phyloP scores from a whole-genome alignment of 2,329 filamentous ascomycete genomes.

The Aspergillus aculeatus region DNA sequence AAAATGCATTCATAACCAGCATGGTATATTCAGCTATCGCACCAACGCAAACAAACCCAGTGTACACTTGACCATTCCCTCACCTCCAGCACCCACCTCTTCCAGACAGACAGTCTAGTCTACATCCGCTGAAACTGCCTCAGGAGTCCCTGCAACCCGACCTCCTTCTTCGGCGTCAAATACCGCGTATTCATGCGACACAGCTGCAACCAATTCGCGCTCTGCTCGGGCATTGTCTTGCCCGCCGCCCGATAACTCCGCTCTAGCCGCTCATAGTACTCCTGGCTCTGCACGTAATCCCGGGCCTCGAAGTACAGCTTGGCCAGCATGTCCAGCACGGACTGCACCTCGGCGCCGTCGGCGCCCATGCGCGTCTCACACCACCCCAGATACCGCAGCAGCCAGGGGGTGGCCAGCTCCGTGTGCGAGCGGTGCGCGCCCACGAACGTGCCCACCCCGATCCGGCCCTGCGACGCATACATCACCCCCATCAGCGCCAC shows the following conservation, averaged over 20 bases:
- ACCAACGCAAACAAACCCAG: too few species aligned
- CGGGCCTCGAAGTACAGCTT: slow-evolving; percentile 23
- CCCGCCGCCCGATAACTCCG: slow-evolving; percentile 14
- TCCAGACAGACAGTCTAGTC: not conserved
- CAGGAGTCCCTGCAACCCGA: slow-evolving; percentile 22
- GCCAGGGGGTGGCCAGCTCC: slow-evolving; percentile 27
- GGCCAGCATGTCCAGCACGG: slow-evolving; percentile 23
- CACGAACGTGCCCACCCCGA: not conserved
- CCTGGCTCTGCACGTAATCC: slow-evolving; percentile 27
- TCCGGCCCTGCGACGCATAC: slow-evolving; percentile 23
- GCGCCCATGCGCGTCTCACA: slow-evolving; percentile 23
- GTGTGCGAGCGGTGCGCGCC: slow-evolving; percentile 6
- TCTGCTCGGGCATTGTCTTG: slow-evolving; percentile 12
- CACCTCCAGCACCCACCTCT: too few species aligned
- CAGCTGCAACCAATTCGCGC: slow-evolving; percentile 22
- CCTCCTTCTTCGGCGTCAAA: slow-evolving; percentile 4
- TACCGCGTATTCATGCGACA: slow-evolving; percentile 26
- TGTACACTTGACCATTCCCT: too few species aligned
- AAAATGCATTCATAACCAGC: too few species aligned
- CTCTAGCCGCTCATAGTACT: slow-evolving; percentile 28
- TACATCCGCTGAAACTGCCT: slow-evolving; percentile 23
- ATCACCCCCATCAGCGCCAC: slow-evolving; percentile 30
- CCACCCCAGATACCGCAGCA: slow-evolving; percentile 30
- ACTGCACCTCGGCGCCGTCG: slow-evolving; percentile 23
- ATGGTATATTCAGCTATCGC: too few species aligned